A percentile compares a stretch with the other conserved stretches of the same genome.
Conservation (phyloP, 2,329 filamentous ascomycete genomes). For the Cytospora leucostoma region DNA sequence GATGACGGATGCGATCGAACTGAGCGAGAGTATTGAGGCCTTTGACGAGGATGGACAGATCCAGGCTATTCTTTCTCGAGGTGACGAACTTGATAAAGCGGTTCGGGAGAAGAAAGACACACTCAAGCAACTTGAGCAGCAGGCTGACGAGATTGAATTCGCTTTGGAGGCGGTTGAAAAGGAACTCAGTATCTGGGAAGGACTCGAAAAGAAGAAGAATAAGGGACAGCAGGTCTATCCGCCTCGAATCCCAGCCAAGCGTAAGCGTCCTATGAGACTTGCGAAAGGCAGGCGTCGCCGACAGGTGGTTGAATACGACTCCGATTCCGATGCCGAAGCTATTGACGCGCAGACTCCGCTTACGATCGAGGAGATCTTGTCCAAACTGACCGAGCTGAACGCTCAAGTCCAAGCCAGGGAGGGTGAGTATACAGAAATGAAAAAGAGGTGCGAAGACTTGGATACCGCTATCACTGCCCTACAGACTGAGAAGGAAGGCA, state of each 20-base stretch:
- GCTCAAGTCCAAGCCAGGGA: background rate
- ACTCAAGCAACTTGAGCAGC: background rate
- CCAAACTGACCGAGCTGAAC: background rate
- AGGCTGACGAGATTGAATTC: background rate
- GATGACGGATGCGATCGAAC: slow-evolving; percentile 62
- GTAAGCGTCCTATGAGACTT: background rate
- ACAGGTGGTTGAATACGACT: background rate
- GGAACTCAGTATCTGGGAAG: background rate
- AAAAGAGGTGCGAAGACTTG: background rate
- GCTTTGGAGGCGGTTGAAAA: background rate
- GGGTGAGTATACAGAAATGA: background rate
- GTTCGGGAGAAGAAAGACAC: background rate
- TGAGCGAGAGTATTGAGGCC: background rate
- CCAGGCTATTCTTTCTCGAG: background rate
- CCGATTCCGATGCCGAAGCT: background rate
- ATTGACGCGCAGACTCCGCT: background rate
- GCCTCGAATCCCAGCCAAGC: slow-evolving; percentile 12
- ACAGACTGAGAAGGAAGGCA: background rate
- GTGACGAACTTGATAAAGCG: background rate
- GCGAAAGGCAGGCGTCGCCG: background rate
- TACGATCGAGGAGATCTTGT: background rate
- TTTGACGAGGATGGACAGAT: slow-evolving; percentile 19
- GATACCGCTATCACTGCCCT: background rate
- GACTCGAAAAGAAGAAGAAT: background rate
- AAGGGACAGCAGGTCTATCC: background rate